A percentile compares a stretch with the other conserved stretches of the same genome.
phyloP scores from a whole-genome alignment of 176 grass and related monocot species.

The Dendrocalamus sinicus region DNA sequence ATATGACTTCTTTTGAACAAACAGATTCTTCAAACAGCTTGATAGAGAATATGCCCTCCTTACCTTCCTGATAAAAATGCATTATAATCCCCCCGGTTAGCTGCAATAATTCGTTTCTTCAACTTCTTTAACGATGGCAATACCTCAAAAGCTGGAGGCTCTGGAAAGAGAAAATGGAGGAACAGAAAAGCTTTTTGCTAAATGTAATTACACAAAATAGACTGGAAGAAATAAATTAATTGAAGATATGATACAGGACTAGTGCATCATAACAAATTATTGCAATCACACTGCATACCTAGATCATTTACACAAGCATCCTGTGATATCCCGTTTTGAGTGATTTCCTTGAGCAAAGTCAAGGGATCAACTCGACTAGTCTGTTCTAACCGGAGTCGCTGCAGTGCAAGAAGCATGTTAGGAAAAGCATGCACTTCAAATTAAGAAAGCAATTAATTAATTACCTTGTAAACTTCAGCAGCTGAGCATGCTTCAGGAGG shows the following conservation, averaged over 20 bases:
- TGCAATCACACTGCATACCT: slow-evolving; percentile 51
- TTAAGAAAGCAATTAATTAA: slow-evolving; percentile 9
- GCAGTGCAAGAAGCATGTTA: slow-evolving; percentile 42
- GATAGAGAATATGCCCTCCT: slow-evolving; percentile 2
- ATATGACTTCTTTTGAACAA: too few relatives aligned
- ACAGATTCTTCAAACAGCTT: slow-evolving; percentile 6
- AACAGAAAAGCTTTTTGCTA: background rate
- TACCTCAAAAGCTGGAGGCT: slow-evolving; percentile 94
- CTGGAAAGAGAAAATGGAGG: slow-evolving; percentile 49
- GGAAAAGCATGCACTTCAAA: slow-evolving; percentile 24
- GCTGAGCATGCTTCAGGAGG: slow-evolving; percentile 92
- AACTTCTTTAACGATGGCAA: slow-evolving; percentile 82
- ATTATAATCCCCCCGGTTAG: slow-evolving; percentile 66
- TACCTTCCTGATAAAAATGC: slow-evolving; percentile 99
- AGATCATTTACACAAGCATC: slow-evolving; percentile 92
- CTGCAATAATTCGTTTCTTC: slow-evolving; percentile 88
- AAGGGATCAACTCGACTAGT: slow-evolving; percentile 72
- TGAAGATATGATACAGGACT: background rate
- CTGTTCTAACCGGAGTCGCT: slow-evolving; percentile 73
- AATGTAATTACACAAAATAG: slow-evolving; percentile 31
- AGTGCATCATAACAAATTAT: background rate
- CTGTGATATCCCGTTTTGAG: slow-evolving; percentile 87
- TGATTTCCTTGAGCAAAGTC: slow-evolving; percentile 73
- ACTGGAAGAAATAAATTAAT: slow-evolving; percentile 28
- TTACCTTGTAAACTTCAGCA: slow-evolving; percentile 98